Percentiles rank a stretch among this genome's conserved stretches.
These are phyloP conservation scores for Agrocybe praecox DNA, from an alignment of 768 basidiomycete species.

Conservation along the genomic window DNA sequence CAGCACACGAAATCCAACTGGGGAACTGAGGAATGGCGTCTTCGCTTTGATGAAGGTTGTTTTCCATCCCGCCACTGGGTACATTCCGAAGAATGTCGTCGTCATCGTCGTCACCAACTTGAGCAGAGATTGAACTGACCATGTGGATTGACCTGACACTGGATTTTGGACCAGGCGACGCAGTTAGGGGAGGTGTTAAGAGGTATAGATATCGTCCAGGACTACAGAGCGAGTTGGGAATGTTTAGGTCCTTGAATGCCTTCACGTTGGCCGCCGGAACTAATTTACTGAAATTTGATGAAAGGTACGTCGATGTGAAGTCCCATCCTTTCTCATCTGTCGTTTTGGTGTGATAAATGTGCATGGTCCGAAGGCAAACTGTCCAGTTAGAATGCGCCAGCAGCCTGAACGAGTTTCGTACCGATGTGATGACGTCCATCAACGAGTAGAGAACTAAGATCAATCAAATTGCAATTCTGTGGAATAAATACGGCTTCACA, in stretches of 20 bases:
- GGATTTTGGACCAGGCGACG: neutral
- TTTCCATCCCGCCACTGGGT: neutral
- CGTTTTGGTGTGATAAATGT: neutral
- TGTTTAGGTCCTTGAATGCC: neutral
- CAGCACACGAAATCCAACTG: neutral
- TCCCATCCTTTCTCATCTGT: slow-evolving; percentile 1
- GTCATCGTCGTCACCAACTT: neutral
- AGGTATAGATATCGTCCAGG: slow-evolving; percentile 1
- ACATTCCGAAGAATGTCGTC: no score
- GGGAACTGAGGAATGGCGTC: neutral
- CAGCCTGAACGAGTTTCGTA: neutral
- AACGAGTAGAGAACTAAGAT: neutral
- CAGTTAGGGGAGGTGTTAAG: neutral
- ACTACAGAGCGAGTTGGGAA: neutral
- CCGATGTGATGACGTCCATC: neutral
- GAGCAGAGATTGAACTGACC: neutral
- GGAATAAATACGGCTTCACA: neutral
- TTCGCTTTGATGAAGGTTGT: neutral
- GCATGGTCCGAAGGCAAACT: neutral
- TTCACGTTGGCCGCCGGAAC: neutral
- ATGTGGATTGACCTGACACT: neutral
- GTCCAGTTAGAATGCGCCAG: neutral
- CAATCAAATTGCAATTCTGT: neutral
- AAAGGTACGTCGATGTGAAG: neutral
- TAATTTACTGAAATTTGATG: neutral